Percentiles rank a stretch among this genome's conserved stretches.
These are phyloP conservation scores for Proliferodiscus dingleyae DNA, from an alignment of 2,329 filamentous ascomycete genomes.

Conservation along the genomic window DNA sequence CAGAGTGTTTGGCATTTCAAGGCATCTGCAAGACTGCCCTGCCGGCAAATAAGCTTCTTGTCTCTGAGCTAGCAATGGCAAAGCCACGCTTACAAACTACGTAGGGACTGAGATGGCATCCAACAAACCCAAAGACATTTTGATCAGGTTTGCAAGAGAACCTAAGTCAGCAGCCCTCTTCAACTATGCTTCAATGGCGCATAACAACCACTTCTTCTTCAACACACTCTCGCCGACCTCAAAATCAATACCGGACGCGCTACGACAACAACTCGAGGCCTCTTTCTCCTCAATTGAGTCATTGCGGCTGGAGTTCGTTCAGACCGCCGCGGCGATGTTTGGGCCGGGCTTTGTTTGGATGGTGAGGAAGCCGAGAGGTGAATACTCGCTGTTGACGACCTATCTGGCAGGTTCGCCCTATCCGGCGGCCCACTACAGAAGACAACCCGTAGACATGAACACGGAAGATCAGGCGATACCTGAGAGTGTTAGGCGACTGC, in stretches of 20 bases:
- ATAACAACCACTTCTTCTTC: constrained; percentile 89
- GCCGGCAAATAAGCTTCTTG: no score
- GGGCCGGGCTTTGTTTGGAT: constrained; percentile 97
- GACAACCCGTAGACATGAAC: constrained; percentile 64
- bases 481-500: constrained; percentile 36
- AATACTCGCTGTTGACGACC: constrained; percentile 71
- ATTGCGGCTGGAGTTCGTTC: constrained; percentile 72
- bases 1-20: no score
- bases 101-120: constrained; percentile 20
- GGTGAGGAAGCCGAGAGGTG: constrained; percentile 47
- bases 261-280: constrained; percentile 56
- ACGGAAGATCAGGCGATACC: constrained; percentile 41
- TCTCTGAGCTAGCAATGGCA: no score
- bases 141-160: constrained; percentile 73
- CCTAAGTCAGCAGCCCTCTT: constrained; percentile 74
- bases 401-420: constrained; percentile 91
- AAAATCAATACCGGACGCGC: constrained; percentile 48
- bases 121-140: constrained; percentile 53
- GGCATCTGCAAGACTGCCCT: no score
- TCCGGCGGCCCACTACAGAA: constrained; percentile 74
- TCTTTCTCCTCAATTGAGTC: constrained; percentile 81
- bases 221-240: constrained; percentile 43
- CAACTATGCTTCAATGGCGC: constrained; percentile 94
- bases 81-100: constrained; percentile 8
- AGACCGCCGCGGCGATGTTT: constrained; percentile 86